phyloP scores from a whole-genome alignment of 1,284 basidiomycete species.

The Rhodotorula sp. region DNA sequence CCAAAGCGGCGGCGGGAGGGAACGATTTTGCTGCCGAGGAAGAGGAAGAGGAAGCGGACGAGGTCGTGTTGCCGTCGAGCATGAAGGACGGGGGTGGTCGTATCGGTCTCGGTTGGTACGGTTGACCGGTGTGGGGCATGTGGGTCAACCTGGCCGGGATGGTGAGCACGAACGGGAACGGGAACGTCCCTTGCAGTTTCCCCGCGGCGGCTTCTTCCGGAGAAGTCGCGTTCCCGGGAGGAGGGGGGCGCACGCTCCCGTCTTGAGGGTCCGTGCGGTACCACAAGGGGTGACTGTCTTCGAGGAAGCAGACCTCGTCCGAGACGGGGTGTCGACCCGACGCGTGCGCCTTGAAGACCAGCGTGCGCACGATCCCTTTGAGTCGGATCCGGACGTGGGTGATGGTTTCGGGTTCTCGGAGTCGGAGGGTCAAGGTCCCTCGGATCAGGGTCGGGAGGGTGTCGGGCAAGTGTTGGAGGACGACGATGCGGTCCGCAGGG shows the following conservation, averaged over 20 bases:
- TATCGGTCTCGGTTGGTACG: neutral
- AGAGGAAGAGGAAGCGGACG: neutral
- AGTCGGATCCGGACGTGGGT: conserved; percentile 30
- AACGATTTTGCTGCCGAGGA: neutral
- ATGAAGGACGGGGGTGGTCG: conserved; percentile 32
- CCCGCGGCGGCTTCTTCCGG: conserved; percentile 15
- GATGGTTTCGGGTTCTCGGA: conserved; percentile 27
- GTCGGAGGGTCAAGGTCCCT: conserved; percentile 5
- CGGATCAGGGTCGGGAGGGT: neutral
- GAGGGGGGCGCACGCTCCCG: neutral
- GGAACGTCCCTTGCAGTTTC: conserved; percentile 32
- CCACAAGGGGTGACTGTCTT: conserved; percentile 18
- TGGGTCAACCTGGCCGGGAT: conserved; percentile 24
- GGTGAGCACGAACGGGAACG: conserved; percentile 33
- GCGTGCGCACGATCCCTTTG: conserved; percentile 36
- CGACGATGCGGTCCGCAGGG: conserved; percentile 22
- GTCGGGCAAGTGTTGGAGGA: conserved; percentile 26
- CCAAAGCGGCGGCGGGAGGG: conserved; percentile 8
- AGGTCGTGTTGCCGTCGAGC: conserved; percentile 11
- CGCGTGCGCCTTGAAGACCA: conserved; percentile 34
- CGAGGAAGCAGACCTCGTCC: conserved; percentile 31
- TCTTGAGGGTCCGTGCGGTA: neutral
- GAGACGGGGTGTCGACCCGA: conserved; percentile 31
- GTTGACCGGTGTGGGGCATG: conserved; percentile 2
- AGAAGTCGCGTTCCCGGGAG: conserved; percentile 19